Evolutionary conservation across 176 grass and related monocot genomes (phyloP), one percentile per base, ranked within the genome.

Genomic region (Phyllostachys edulis): DNA sequence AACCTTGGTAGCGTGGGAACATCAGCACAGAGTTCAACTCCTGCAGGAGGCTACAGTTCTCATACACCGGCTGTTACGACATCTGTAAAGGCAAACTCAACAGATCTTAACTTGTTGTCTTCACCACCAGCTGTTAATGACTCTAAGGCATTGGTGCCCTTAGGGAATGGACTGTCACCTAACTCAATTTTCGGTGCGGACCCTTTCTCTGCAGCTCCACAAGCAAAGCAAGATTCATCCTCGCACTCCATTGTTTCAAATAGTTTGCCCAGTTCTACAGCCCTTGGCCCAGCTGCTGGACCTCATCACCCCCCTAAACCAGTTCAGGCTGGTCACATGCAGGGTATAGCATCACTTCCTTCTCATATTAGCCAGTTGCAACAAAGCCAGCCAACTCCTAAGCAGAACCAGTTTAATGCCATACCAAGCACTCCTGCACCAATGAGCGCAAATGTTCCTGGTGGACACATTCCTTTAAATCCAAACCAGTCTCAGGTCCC

Each of bases 81-180:
- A 61, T 50, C 86, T 66, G 59, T 56, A 57, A 82, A 77, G 56
- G 41, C 67, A 74, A 85, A 60, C 21, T 77, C 84, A 17, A 47
- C 76, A 29, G 84, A 89, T 81, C 18, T 79, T 78, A 85, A 79
- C 26, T 3, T 87, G 21, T n/a, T 85, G 85, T 83, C 93, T 85
- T 76, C 85, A 41, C 89, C 81, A 32, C 73, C 75, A 77, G 79
- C 68, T 83, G 74, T 77, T 56, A 91, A 85, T 63, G 93, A 92
- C 88, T 83, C 91, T 32, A 95, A 88, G 81, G 82, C 89, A 65
- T 76, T 85, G 41, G 80, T 90, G 68, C 85, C 90, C 52, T 67
- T 85, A 63, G 91, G 85, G 26, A 98, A 96, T 87, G 93, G 91
- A 69, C 84, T 85, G 18, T 51, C 85, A 41, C 89, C 93, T 63